These are phyloP conservation scores for Fusarium sp. DNA, from an alignment of 2,329 filamentous ascomycete genomes.

Conservation along the genomic window DNA sequence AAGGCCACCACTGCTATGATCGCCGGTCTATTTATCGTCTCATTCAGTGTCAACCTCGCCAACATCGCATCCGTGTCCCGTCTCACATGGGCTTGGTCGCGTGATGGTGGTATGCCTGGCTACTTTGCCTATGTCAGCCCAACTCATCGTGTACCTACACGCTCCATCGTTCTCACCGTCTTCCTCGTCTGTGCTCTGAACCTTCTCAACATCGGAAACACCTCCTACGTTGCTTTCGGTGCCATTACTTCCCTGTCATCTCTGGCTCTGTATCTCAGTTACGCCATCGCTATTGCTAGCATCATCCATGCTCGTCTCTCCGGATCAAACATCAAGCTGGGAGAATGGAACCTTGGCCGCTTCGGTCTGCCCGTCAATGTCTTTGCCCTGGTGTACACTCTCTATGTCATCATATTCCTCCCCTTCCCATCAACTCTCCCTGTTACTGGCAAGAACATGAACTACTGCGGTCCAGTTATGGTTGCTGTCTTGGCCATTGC, in stretches of 20 bases:
- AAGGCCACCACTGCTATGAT: conserved; percentile 44
- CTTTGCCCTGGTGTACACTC: conserved; percentile 42
- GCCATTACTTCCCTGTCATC: conserved; percentile 44
- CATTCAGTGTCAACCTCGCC: conserved; percentile 43
- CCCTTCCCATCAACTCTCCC: conserved; percentile 43
- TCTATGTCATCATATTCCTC: conserved; percentile 45
- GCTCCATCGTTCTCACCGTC: conserved; percentile 41
- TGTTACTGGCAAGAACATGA: conserved; percentile 41
- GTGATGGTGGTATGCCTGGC: conserved; percentile 43
- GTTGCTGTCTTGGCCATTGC: conserved; percentile 37
- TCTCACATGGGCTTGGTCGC: conserved; percentile 44
- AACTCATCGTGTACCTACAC: conserved; percentile 40
- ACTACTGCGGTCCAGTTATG: conserved; percentile 46
- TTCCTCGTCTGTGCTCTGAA: conserved; percentile 45
- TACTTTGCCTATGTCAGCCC: conserved; percentile 45
- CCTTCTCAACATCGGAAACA: conserved; percentile 44
- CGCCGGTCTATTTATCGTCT: conserved; percentile 42
- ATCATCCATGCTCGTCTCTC: conserved; percentile 41
- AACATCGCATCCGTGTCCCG: conserved; percentile 45
- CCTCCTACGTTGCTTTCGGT: conserved; percentile 44
- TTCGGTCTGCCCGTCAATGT: conserved; percentile 34
- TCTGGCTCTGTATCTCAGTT: conserved; percentile 44
- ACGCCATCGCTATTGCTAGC: conserved; percentile 43
- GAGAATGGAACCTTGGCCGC: conserved; percentile 43
- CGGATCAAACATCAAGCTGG: conserved; percentile 27